These are phyloP conservation scores for Cladophialophora psammophila DNA, from an alignment of 2,329 filamentous ascomycete genomes.

Conservation along the genomic window DNA sequence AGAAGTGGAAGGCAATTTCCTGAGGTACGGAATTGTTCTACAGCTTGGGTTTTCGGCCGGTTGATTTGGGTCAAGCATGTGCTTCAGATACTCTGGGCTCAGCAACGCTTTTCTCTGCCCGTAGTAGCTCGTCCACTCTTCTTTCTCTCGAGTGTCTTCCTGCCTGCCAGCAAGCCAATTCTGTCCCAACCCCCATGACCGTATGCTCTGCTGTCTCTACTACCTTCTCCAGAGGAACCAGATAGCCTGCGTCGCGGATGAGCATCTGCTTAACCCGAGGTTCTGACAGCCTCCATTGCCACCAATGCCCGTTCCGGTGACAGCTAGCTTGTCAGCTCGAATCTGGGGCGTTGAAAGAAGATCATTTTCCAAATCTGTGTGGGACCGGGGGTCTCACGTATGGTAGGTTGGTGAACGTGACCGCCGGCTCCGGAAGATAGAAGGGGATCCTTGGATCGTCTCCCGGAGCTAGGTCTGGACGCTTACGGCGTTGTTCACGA, in stretches of 20 bases:
- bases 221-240: constrained; percentile 39
- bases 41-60: too few relatives aligned
- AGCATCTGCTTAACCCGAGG: constrained; percentile 37
- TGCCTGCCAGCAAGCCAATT: too few relatives aligned
- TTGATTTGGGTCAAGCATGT: too few relatives aligned
- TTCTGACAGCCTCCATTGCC: constrained; percentile 61
- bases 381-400: constrained; percentile 52
- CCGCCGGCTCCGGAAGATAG: constrained; percentile 51
- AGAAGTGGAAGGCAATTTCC: too few relatives aligned
- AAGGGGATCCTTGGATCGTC: constrained; percentile 48
- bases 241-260: constrained; percentile 34
- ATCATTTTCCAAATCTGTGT: constrained; percentile 53
- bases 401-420: constrained; percentile 49
- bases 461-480: constrained; percentile 52
- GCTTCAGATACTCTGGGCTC: too few relatives aligned
- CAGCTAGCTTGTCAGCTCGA: constrained; percentile 50
- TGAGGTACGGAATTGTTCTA: too few relatives aligned
- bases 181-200: too few relatives aligned
- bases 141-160: not conserved
- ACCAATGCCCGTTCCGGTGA: constrained; percentile 49
- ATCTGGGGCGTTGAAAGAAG: constrained; percentile 42
- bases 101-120: too few relatives aligned
- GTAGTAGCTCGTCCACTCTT: too few relatives aligned
- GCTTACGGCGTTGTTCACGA: constrained; percentile 47
- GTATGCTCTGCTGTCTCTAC: constrained; percentile 27